A percentile compares a stretch with the other conserved stretches of the same genome.
phyloP scores from a whole-genome alignment of 176 grass and related monocot genomes.

The Poa pratensis region DNA sequence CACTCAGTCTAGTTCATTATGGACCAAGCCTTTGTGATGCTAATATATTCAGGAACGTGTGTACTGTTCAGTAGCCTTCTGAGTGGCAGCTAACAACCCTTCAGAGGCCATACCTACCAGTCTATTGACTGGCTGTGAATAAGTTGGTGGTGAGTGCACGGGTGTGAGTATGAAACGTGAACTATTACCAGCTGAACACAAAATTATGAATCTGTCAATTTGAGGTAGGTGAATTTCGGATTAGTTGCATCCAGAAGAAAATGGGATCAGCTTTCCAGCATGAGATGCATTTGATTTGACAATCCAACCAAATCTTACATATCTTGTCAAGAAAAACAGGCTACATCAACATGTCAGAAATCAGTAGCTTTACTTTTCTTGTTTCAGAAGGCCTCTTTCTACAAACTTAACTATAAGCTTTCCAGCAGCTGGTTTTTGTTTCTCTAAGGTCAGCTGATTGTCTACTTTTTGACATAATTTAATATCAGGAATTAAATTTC shows the following conservation, averaged over 20 bases:
- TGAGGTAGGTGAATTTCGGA: conserved; percentile 1
- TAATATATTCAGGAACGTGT: neutral
- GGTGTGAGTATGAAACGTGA: neutral
- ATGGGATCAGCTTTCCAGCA: neutral
- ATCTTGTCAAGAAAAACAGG: conserved; percentile 12
- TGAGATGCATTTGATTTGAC: neutral
- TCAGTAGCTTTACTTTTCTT: conserved; percentile 43
- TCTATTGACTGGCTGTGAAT: conserved; percentile 31
- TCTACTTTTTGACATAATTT: conserved; percentile 73
- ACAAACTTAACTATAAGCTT: conserved; percentile 74
- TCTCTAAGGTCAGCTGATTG: conserved; percentile 47
- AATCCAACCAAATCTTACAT: neutral
- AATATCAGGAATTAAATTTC: conserved; percentile 81
- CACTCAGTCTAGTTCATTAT: conserved; percentile 30
- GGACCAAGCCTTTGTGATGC: conserved; percentile 15
- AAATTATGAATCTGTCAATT: neutral
- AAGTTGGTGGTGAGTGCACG: conserved; percentile 11
- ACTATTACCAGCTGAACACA: neutral
- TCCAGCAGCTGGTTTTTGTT: conserved; percentile 52
- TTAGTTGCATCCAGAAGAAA: conserved; percentile 22
- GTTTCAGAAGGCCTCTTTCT: conserved; percentile 78
- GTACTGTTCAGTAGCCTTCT: conserved; percentile 2
- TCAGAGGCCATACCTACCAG: conserved; percentile 40
- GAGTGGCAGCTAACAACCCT: conserved; percentile 36
- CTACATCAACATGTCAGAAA: conserved; percentile 18